Evolutionary conservation across 306 rosid species (phyloP), one percentile per base, ranked within the genome.

Genomic region (Fragaria vesca): DNA sequence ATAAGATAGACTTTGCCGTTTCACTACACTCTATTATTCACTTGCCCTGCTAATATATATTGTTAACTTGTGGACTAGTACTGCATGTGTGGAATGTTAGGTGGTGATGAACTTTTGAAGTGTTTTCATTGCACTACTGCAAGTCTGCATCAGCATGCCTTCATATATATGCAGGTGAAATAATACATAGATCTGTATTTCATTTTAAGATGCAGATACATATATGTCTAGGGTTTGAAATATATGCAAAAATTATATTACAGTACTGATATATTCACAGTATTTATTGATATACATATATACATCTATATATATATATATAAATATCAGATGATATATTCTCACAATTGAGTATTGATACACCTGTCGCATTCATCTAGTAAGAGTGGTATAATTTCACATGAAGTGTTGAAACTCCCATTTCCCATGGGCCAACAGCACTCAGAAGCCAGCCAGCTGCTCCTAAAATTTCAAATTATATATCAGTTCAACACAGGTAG

Each of bases 121-220:
- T 66, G 16, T 38, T 38, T 38, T 18, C 43, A 9, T 13, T 66
- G 21, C 71, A 18, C 47, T 2, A 18, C 47, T 2, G 69, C 69
- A 65, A 36, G 69, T 66, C 71, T 66, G 71, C 71, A 66, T 36
- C 71, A 66, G 26, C 71, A 66, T 66, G 71, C 48, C 47, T 38
- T 66, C 70, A 38, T 38, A 38, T 38, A 20, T 36, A 66, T 66
- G 26, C 36, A 62, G 68, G n/a, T 62, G 6, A 20, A 43, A 42
- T 42, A 28, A 0, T 4, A 28, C 1, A 4, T 28, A 0, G 7
- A 15, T 30, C 17, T 28, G 38, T 28, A 28, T 61, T 28, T 28
- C 38, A 61, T 0, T 57, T 15, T 55, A 12, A 10, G 0, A 24
- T 46, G 12, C 57, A 18, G 60, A 2, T 12, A 24, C 26, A 24